phyloP scores from a whole-genome alignment of 2,329 filamentous ascomycete species.

The Xylaria sp. region DNA sequence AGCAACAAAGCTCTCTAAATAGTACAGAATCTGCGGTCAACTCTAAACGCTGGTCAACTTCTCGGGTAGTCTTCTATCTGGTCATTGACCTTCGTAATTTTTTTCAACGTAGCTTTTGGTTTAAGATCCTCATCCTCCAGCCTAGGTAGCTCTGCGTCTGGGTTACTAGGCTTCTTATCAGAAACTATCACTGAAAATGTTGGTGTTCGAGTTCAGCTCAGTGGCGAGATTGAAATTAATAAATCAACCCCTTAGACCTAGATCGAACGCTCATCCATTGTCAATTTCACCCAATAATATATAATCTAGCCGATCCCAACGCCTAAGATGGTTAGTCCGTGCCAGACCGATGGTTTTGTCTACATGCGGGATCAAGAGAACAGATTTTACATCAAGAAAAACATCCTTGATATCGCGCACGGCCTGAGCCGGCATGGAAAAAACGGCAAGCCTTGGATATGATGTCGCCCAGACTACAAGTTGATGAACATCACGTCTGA shows the following conservation, averaged over 20 bases:
- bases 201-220: too few relatives aligned
- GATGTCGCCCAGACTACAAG: too few relatives aligned
- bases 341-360: conserved; percentile 1
- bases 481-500: too few relatives aligned
- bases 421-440: conserved; percentile 70
- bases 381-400: conserved; percentile 54
- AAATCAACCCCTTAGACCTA: not conserved
- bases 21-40: too few relatives aligned
- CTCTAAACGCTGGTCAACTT: too few relatives aligned
- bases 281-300: not conserved
- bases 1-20: not conserved
- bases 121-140: conserved; percentile 33
- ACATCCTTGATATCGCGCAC: conserved; percentile 69
- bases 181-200: not conserved
- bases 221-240: too few relatives aligned
- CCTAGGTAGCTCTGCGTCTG: conserved; percentile 38
- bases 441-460: conserved; percentile 59
- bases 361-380: not conserved
- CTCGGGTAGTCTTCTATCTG: too few relatives aligned
- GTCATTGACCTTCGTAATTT: not conserved
- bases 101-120: not conserved
- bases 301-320: not conserved
- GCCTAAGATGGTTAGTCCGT: not conserved
- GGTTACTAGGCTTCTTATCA: conserved; percentile 40
- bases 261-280: not conserved